phyloP scores from a whole-genome alignment of 2,329 filamentous ascomycete species.

The Chrysosphaeria jannelii region DNA sequence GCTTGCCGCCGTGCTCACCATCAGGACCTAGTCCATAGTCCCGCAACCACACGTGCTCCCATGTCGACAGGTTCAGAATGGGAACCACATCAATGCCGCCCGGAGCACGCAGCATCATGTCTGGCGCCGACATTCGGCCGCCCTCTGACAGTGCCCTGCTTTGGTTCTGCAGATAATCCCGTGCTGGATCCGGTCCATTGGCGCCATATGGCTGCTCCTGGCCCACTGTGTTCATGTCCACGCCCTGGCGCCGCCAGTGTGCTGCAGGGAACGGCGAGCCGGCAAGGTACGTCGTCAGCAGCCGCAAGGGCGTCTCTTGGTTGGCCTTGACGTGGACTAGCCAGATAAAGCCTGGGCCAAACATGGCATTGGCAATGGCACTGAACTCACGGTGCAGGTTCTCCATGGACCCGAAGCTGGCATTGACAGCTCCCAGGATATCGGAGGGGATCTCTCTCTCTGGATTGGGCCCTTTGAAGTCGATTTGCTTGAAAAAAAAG shows the following conservation, averaged over 20 bases:
- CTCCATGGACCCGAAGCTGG: slow-evolving; percentile 54
- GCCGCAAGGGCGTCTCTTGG: slow-evolving; percentile 16
- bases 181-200: slow-evolving; percentile 6
- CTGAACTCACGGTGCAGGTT: slow-evolving; percentile 57
- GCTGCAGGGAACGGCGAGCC: slow-evolving; percentile 68
- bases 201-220: too few relatives aligned
- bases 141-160: slow-evolving; percentile 6
- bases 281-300: slow-evolving; percentile 73
- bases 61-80: slow-evolving; percentile 76
- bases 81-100: slow-evolving; percentile 42
- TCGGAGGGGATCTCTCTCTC: slow-evolving; percentile 21
- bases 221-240: slow-evolving; percentile 38
- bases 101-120: slow-evolving; percentile 17
- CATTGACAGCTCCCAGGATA: slow-evolving; percentile 28
- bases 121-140: background rate
- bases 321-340: slow-evolving; percentile 27
- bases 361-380: slow-evolving; percentile 63
- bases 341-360: slow-evolving; percentile 94
- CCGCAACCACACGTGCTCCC: slow-evolving; percentile 76
- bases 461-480: slow-evolving; percentile 2
- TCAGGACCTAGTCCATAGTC: slow-evolving; percentile 35
- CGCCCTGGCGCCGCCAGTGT: slow-evolving; percentile 40
- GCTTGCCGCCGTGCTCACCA: slow-evolving; percentile 38
- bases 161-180: slow-evolving; percentile 12
- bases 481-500: slow-evolving; percentile 42